A percentile compares a stretch with the other conserved stretches of the same genome.
These are phyloP conservation scores for Prunus padus DNA, from an alignment of 306 rosid species.

Conservation along the genomic window DNA sequence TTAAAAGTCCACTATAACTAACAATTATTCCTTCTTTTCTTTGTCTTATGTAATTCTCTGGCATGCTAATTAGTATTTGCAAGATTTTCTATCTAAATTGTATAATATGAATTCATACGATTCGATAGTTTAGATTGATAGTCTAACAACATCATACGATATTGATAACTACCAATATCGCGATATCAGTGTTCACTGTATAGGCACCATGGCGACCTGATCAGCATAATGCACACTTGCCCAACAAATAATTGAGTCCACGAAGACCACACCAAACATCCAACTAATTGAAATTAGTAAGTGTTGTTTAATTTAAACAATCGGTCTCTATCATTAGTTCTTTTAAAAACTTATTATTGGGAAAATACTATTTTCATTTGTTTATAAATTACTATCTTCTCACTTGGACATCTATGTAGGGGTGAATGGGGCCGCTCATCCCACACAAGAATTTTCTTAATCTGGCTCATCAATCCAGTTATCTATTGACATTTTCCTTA, in stretches of 20 bases:
- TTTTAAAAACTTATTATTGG: background rate
- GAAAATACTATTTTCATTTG: background rate
- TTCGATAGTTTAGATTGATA: background rate
- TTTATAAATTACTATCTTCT: background rate
- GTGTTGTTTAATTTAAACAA: background rate
- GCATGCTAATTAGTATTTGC: background rate
- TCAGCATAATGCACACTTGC: background rate
- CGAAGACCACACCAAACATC: background rate
- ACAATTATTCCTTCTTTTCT: background rate
- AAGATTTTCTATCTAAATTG: background rate
- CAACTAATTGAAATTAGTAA: background rate
- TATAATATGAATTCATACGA: background rate
- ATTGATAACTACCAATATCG: too few relatives aligned
- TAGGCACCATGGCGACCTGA: background rate
- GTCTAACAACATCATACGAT: background rate
- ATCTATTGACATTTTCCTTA: too few relatives aligned
- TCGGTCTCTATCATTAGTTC: background rate
- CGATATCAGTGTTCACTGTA: background rate
- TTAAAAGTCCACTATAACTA: background rate
- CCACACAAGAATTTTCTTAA: too few relatives aligned
- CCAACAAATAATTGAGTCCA: background rate
- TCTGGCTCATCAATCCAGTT: too few relatives aligned
- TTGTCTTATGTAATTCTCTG: background rate
- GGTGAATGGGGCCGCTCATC: too few relatives aligned
- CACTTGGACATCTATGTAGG: too few relatives aligned